Conservation (phyloP, 2,329 filamentous ascomycete genomes). For the Uncinocarpus reesii region DNA sequence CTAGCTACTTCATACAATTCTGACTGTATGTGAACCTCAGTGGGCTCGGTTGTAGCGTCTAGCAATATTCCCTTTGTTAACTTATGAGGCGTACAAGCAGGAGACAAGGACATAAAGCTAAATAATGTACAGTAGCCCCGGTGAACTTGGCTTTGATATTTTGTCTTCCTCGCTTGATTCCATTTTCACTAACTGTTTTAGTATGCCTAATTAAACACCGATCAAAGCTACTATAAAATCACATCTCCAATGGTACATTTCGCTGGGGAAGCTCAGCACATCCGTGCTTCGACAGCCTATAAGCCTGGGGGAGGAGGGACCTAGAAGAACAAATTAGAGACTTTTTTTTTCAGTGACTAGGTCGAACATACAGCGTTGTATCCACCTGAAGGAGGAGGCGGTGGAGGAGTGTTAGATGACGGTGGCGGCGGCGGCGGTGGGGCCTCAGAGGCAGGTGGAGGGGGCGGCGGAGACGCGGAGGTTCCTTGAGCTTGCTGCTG, state of each 20-base stretch:
- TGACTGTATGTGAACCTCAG: too few relatives aligned
- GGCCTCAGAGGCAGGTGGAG: constrained; percentile 42
- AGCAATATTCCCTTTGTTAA: too few relatives aligned
- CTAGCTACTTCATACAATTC: too few relatives aligned
- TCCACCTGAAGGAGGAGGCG: constrained; percentile 50
- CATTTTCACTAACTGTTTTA: neutral
- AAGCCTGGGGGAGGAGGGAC: constrained; percentile 45
- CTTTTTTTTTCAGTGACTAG: neutral
- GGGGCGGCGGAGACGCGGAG: constrained; percentile 28
- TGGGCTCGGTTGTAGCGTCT: too few relatives aligned
- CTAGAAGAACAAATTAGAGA: constrained; percentile 22
- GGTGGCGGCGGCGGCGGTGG: constrained; percentile 48
- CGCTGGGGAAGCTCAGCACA: neutral
- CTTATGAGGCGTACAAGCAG: neutral
- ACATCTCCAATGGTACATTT: neutral
- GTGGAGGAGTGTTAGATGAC: constrained; percentile 49
- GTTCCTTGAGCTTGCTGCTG: constrained; percentile 39
- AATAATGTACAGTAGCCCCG: constrained; percentile 3
- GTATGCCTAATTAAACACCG: neutral
- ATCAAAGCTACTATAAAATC: neutral
- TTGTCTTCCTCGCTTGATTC: neutral
- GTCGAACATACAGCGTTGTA: constrained; percentile 51
- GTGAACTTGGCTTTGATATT: neutral
- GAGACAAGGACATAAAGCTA: neutral
- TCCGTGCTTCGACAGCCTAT: constrained; percentile 20